Percentiles rank a stretch among this genome's conserved stretches.
Conservation (phyloP, 1,139 yeast species). For the Scheffersomyces titani region DNA sequence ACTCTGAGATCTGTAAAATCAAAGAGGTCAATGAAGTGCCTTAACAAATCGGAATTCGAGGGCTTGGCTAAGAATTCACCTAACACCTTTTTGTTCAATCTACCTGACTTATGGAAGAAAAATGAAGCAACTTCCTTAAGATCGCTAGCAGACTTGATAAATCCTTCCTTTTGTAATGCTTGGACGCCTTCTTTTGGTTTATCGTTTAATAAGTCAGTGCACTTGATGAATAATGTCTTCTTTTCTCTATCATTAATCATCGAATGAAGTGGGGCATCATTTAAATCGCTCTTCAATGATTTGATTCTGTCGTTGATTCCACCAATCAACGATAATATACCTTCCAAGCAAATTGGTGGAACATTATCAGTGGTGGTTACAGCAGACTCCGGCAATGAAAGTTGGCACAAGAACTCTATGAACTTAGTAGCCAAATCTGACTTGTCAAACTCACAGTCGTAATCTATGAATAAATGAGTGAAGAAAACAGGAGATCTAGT, state of each 20-base stretch:
- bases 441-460: conserved; percentile 90
- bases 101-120: conserved; percentile 73
- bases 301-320: conserved; percentile 64
- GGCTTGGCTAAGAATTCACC: conserved; percentile 89
- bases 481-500: conserved; percentile 79
- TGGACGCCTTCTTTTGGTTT: conserved; percentile 77
- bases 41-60: conserved; percentile 58
- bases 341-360: conserved; percentile 92
- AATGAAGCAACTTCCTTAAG: conserved; percentile 71
- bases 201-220: conserved; percentile 72
- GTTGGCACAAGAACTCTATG: conserved; percentile 68
- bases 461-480: conserved; percentile 74
- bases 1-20: conserved; percentile 80
- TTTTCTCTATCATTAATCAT: conserved; percentile 51
- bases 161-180: conserved; percentile 60
- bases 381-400: conserved; percentile 83
- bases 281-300: conserved; percentile 16
- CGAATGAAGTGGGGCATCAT: conserved; percentile 22
- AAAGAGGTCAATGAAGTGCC: conserved; percentile 66
- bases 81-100: conserved; percentile 81
- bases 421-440: conserved; percentile 74
- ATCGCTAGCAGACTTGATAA: conserved; percentile 57
- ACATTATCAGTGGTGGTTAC: conserved; percentile 76
- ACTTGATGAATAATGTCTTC: conserved; percentile 73
- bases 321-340: conserved; percentile 69